These are phyloP conservation scores for Syncephalis fuscata DNA, from an alignment of 371 early-diverging fungal species.

Conservation along the genomic window DNA sequence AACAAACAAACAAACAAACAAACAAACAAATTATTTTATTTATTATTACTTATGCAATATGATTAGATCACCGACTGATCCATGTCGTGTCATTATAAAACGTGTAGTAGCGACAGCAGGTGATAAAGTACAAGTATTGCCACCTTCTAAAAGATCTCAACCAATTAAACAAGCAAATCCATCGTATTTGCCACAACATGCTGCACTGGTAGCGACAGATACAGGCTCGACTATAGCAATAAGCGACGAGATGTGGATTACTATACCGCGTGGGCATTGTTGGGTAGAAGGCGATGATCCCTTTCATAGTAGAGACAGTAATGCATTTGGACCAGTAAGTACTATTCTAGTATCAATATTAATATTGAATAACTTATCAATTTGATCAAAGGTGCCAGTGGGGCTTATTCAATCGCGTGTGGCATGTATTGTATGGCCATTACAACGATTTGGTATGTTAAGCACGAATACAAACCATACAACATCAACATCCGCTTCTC, in stretches of 20 bases:
- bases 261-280: conserved; percentile 70
- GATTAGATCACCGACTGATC: conserved; percentile 51
- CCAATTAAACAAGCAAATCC: conserved; percentile 8
- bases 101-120: conserved; percentile 73
- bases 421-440: conserved; percentile 48
- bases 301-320: conserved; percentile 73
- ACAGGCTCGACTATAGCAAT: not conserved
- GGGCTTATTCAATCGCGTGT: conserved; percentile 46
- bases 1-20: not conserved
- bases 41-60: not conserved
- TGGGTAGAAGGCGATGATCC: conserved; percentile 90
- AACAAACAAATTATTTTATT: not conserved
- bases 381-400: conserved; percentile 35
- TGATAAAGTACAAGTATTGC: conserved; percentile 54
- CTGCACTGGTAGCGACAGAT: no score
- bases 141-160: conserved; percentile 4
- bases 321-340: conserved; percentile 66
- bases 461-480: no score
- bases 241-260: no score
- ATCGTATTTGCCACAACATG: conserved; percentile 2
- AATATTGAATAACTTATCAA: not conserved
- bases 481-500: no score
- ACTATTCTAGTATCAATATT: not conserved
- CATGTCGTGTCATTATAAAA: conserved; percentile 53
- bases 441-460: conserved; percentile 28